phyloP scores from a whole-genome alignment of 163 green algal species.

The Chlamydomonas reinhardtii region DNA sequence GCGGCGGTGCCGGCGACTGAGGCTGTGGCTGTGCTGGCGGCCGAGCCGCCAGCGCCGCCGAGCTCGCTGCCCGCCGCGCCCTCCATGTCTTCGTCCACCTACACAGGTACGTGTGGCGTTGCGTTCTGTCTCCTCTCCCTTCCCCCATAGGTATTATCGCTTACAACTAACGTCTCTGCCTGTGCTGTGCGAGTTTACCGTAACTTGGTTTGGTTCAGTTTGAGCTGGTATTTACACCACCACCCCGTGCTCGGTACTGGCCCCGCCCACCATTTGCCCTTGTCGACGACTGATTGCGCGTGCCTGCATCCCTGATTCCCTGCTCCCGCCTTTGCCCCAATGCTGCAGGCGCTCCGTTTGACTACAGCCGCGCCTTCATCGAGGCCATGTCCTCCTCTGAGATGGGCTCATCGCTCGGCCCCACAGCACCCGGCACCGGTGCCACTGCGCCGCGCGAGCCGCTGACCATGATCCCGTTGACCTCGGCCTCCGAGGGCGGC shows the following conservation, averaged over 20 bases:
- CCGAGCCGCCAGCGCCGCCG: background rate
- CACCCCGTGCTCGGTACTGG: too few species aligned
- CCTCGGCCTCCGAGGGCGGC: background rate
- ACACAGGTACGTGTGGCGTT: background rate
- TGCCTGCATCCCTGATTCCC: too few species aligned
- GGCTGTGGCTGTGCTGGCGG: background rate
- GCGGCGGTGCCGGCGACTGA: background rate
- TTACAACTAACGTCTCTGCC: too few species aligned
- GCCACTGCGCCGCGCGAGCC: background rate
- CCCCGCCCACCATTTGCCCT: background rate
- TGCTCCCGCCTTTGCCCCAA: background rate
- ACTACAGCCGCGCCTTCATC: slow-evolving; percentile 36
- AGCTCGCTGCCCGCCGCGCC: background rate
- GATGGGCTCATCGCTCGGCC: background rate
- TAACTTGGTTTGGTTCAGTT: too few species aligned
- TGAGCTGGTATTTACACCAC: too few species aligned
- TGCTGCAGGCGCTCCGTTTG: slow-evolving; percentile 19
- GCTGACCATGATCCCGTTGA: slow-evolving; percentile 39
- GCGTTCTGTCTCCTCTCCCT: background rate
- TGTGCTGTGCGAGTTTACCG: too few species aligned
- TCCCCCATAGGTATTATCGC: too few species aligned
- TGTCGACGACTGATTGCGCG: too few species aligned
- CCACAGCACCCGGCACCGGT: background rate
- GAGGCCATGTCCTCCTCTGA: slow-evolving; percentile 14
- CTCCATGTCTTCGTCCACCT: background rate